Base-by-base conservation (phyloP, 257 asterid genomes). In the Solanum neorickii region DNA sequence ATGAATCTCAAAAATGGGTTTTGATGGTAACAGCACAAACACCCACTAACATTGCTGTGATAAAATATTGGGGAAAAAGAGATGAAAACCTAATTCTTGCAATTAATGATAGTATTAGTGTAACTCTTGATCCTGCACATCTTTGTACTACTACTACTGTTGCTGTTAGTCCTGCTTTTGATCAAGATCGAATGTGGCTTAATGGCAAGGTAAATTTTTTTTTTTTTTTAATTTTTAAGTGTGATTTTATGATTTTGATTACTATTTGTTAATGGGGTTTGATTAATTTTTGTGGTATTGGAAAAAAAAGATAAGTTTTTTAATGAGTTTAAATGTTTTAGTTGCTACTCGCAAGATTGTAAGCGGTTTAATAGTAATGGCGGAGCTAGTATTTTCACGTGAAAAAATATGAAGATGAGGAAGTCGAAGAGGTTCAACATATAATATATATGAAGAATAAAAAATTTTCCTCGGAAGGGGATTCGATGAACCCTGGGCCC, bases 121-220 rank as follows among this genome's bases (percentile, higher is more conserved):
- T 97, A 62, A 97, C 98, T 25, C 98, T 97, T 69, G 99, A 95
- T 86, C 98, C 98, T 33, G 91, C 93, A 82, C 98, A 94, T 74
- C 98, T 97, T 89, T 95, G 99, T 92, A 97, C 98, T 88, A 95
- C 98, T 89, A 97, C 99, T 89, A 95, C 99, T 89, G 99, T 95
- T 86, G 96, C 98, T 82, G 99, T 94, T 88, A 94, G 99, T 88
- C 98, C 98, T 5, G 80, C 88, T 46, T 95, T 95, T 88, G 68
- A 92, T 10, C 89, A 88, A 21, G 99, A 97, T 69, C 95, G 98
- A 52, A 97, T 95, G 95, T 97, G 99, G 98, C 98, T 97, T 86
- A 95, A 95, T 83, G 98, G 96, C n/a, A 97, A 97, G 97, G 98
- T 95, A 92, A 33, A 1, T 11, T 6, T 44, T 47, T 31, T 31